Conservation (phyloP, 352 stramenopile genomes). For the Phytophthora fragariae region DNA sequence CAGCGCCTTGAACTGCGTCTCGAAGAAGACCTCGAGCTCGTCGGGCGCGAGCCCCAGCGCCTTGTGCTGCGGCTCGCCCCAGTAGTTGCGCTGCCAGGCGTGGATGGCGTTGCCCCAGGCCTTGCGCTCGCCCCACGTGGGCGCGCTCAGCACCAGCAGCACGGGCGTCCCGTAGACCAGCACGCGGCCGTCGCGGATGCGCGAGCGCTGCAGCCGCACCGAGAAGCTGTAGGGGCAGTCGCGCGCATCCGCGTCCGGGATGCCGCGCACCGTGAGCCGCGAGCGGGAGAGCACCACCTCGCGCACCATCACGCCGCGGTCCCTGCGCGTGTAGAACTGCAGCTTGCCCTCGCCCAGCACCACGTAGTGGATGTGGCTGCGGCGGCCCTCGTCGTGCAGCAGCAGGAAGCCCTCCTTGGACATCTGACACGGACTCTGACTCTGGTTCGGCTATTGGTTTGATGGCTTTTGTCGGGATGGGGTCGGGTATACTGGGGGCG, state of each 20-base stretch:
- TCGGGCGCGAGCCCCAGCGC: conserved; percentile 53
- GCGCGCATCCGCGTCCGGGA: conserved; percentile 72
- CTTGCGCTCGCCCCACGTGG: conserved; percentile 81
- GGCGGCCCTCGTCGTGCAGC: conserved; percentile 69
- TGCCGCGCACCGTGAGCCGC: conserved; percentile 81
- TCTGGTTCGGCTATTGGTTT: neutral
- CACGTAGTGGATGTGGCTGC: conserved; percentile 82
- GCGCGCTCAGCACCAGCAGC: conserved; percentile 69
- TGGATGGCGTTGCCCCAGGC: conserved; percentile 89
- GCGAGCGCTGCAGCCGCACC: conserved; percentile 71
- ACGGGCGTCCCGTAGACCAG: conserved; percentile 66
- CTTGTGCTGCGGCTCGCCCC: conserved; percentile 78
- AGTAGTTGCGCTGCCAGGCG: conserved; percentile 89
- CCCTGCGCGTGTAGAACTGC: conserved; percentile 75
- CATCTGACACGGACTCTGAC: conserved; percentile 44
- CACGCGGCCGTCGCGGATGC: conserved; percentile 76
- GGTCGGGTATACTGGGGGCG: neutral
- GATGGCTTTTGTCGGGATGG: neutral
- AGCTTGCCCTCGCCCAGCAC: conserved; percentile 79
- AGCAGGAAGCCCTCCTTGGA: conserved; percentile 88
- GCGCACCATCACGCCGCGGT: conserved; percentile 71
- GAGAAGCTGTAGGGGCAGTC: conserved; percentile 82
- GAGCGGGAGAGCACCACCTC: conserved; percentile 76
- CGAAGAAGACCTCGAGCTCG: conserved; percentile 80
- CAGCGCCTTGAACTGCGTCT: conserved; percentile 67